Conservation (phyloP, 371 early-diverging fungal genomes). For the Sporodiniella umbellata region DNA sequence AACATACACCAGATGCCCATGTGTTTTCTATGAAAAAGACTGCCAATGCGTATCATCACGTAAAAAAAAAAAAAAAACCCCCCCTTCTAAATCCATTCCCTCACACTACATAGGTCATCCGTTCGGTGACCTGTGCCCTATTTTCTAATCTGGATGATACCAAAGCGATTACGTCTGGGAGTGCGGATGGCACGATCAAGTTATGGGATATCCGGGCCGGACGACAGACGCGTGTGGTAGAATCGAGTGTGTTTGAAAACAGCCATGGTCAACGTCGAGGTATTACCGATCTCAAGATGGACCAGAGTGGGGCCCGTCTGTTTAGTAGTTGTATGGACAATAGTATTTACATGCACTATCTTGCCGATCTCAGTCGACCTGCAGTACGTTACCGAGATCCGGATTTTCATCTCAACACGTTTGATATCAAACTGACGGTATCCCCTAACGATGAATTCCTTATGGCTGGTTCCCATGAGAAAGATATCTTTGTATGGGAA, state of each 20-base stretch:
- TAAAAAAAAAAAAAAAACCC: conserved; percentile 2
- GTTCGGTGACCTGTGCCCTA: conserved; percentile 55
- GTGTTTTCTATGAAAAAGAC: too few species aligned
- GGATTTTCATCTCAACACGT: conserved; percentile 19
- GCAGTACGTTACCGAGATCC: conserved; percentile 22
- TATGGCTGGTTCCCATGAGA: conserved; percentile 28
- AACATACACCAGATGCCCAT: too few species aligned
- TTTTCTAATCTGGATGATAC: conserved; percentile 36
- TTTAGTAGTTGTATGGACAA: conserved; percentile 40
- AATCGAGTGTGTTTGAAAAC: conserved; percentile 19
- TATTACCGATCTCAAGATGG: conserved; percentile 34
- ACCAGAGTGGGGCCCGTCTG: conserved; percentile 31
- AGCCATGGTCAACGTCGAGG: conserved; percentile 20
- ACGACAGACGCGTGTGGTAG: conserved; percentile 12
- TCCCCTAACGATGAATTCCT: conserved; percentile 39
- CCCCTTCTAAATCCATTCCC: neutral
- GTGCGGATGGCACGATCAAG: conserved; percentile 56
- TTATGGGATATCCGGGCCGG: conserved; percentile 45
- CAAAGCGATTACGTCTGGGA: conserved; percentile 52
- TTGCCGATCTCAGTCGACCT: conserved; percentile 25
- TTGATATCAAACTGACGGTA: conserved; percentile 29
- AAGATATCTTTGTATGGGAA: conserved; percentile 33
- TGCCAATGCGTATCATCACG: conserved; percentile 19
- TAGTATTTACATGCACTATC: conserved; percentile 36
- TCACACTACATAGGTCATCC: conserved; percentile 8